Percentiles rank a stretch among this genome's conserved stretches.
Conservation (phyloP, 805 yeast genomes). For the Tetrapisispora phaffii region DNA sequence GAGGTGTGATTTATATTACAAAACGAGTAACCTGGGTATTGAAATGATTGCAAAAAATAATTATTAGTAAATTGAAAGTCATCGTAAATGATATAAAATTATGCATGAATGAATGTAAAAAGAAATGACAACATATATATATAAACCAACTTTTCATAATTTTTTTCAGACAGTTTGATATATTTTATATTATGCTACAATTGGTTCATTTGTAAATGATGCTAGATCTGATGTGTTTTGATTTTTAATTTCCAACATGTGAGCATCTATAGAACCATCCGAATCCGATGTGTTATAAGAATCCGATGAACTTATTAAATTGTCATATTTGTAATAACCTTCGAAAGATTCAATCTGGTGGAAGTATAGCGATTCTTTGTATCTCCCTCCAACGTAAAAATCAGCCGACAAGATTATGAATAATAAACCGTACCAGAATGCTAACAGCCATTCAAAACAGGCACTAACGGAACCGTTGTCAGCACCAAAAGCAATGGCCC, state of each 20-base stretch:
- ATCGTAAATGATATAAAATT: not conserved
- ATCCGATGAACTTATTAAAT: not conserved
- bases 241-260: slow-evolving; percentile 1
- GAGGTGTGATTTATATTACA: no score
- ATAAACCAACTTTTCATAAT: not conserved
- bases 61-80: no score
- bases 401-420: slow-evolving; percentile 59
- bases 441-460: slow-evolving; percentile 73
- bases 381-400: slow-evolving; percentile 51
- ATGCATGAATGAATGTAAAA: not conserved
- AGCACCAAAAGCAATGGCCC: slow-evolving; percentile 63
- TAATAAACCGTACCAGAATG: slow-evolving; percentile 75
- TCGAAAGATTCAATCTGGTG: slow-evolving; percentile 20
- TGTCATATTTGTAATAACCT: slow-evolving; percentile 23
- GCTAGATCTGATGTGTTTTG: slow-evolving; percentile 1
- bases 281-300: not conserved
- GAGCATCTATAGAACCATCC: not conserved
- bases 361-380: slow-evolving; percentile 23
- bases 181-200: not conserved
- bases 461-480: slow-evolving; percentile 44
- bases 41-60: not conserved
- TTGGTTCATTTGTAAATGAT: not conserved
- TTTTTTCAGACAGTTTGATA: not conserved
- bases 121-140: not conserved
- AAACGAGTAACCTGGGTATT: not conserved